These are phyloP conservation scores for Brassica cretica DNA, from an alignment of 345 rosid species.

Conservation along the genomic window DNA sequence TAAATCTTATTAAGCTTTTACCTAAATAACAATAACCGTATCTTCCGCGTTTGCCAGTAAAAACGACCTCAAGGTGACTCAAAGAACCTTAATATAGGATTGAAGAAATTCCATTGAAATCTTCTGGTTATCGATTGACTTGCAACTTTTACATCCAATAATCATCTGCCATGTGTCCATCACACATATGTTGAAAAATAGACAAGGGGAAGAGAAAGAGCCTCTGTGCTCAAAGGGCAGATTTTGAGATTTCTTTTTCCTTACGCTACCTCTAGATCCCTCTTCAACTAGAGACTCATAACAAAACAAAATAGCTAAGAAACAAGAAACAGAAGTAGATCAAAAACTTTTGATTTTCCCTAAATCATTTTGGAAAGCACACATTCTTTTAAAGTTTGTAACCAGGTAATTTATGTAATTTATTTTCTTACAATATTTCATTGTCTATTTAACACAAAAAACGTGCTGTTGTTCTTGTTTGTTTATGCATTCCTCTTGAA, in stretches of 20 bases:
- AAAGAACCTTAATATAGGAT: conserved; percentile 29
- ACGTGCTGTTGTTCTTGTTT: not conserved
- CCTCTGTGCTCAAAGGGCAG: conserved; percentile 22
- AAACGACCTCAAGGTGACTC: conserved; percentile 17
- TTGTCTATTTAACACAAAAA: not conserved
- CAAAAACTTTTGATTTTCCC: not conserved
- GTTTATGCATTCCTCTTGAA: not conserved
- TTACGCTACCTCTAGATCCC: conserved; percentile 17
- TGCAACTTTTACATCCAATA: conserved; percentile 22
- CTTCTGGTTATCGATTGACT: conserved; percentile 41
- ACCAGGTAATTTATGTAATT: conserved; percentile 24
- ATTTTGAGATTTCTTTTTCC: conserved; percentile 23
- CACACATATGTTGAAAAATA: conserved; percentile 22
- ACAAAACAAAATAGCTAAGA: not conserved
- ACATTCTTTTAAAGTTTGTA: not conserved
- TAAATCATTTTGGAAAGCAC: not conserved
- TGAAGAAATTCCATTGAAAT: conserved; percentile 13
- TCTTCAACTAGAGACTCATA: conserved; percentile 16
- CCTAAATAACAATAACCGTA: conserved; percentile 17
- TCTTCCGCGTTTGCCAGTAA: conserved; percentile 35
- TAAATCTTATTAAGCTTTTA: not conserved
- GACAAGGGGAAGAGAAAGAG: conserved; percentile 19
- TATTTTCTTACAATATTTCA: not conserved
- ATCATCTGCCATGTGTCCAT: conserved; percentile 5
- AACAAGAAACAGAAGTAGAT: not conserved